phyloP scores from a whole-genome alignment of 495 filamentous ascomycete genomes.

The Penicillium argentinense region DNA sequence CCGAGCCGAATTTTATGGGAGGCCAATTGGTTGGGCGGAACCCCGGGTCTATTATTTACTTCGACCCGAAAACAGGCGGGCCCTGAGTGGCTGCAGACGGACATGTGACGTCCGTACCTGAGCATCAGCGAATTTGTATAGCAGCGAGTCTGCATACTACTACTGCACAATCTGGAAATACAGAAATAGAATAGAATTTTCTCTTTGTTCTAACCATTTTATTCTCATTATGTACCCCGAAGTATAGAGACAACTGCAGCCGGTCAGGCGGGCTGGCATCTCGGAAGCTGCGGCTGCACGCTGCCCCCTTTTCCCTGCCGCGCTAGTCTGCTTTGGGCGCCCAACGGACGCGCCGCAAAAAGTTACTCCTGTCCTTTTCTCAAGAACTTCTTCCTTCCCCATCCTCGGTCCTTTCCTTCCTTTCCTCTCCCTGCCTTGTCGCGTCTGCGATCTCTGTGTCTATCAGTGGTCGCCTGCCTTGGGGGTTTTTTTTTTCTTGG shows the following conservation, averaged over 20 bases:
- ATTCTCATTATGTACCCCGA: too few relatives aligned
- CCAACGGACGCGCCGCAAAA: constrained; percentile 35
- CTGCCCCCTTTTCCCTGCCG: constrained; percentile 31
- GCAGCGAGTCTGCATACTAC: too few relatives aligned
- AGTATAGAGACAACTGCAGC: too few relatives aligned
- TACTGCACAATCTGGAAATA: too few relatives aligned
- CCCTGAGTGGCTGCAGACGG: not conserved
- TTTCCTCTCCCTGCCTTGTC: constrained; percentile 27
- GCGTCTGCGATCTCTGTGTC: constrained; percentile 23
- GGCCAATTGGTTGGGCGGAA: not conserved
- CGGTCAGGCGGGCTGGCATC: too few relatives aligned
- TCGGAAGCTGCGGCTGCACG: constrained; percentile 16
- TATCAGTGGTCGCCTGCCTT: not conserved
- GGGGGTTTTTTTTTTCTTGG: constrained; percentile 1
- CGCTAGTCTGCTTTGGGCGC: constrained; percentile 31
- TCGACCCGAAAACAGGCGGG: not conserved
- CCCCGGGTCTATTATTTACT: not conserved
- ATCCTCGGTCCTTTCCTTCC: constrained; percentile 20
- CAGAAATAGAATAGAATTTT: too few relatives aligned
- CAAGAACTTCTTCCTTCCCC: constrained; percentile 22
- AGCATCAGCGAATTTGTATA: too few relatives aligned
- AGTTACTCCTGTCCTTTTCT: constrained; percentile 11
- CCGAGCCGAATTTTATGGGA: not conserved
- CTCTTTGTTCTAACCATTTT: too few relatives aligned
- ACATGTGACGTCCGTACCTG: constrained; percentile 1